phyloP scores from a whole-genome alignment of 177 flowering plant species.

The Vitis hybrid region DNA sequence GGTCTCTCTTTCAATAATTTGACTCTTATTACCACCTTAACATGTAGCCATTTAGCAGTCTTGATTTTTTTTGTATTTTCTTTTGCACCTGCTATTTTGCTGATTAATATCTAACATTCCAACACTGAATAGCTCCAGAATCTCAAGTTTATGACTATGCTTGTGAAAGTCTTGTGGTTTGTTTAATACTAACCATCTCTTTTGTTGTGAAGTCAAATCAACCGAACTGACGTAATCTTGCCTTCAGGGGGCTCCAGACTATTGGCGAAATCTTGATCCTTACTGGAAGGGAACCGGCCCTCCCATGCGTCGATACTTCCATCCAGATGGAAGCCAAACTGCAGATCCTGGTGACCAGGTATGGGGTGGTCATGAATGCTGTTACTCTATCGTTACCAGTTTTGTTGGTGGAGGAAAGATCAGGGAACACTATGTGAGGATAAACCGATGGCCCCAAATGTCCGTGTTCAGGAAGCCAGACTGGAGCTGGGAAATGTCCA shows the following conservation, averaged over 20 bases:
- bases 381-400: slow-evolving; percentile 64
- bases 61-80: too few species aligned
- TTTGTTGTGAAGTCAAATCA: background rate
- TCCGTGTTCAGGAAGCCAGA: slow-evolving; percentile 54
- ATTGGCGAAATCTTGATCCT: slow-evolving; percentile 80
- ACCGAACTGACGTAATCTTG: background rate
- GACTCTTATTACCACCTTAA: too few species aligned
- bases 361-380: slow-evolving; percentile 87
- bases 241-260: slow-evolving; percentile 66
- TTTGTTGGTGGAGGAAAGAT: slow-evolving; percentile 55
- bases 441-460: slow-evolving; percentile 77
- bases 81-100: too few species aligned
- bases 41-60: too few species aligned
- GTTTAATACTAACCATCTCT: background rate
- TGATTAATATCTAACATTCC: too few species aligned
- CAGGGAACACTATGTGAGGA: slow-evolving; percentile 77
- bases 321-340: slow-evolving; percentile 67
- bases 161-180: too few species aligned
- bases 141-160: too few species aligned
- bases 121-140: too few species aligned
- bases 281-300: slow-evolving; percentile 71
- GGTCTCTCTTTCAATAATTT: too few species aligned
- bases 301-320: slow-evolving; percentile 76
- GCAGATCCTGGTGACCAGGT: slow-evolving; percentile 70
- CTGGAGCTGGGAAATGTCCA: slow-evolving; percentile 87